Base-by-base conservation (phyloP, 306 rosid species). In the Vachellia collinsii region DNA sequence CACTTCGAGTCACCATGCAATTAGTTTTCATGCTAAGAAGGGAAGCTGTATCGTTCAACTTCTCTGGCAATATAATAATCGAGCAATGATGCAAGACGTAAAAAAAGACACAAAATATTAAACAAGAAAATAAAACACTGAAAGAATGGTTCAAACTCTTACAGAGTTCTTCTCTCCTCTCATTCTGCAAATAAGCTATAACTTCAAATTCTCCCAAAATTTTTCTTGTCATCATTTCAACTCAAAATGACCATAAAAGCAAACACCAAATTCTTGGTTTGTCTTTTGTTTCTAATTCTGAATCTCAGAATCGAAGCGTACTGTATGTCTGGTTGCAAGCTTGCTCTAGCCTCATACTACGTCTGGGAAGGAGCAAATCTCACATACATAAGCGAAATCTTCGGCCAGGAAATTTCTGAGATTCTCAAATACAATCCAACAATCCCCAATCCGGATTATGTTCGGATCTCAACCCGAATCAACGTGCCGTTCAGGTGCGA, bases 401-500 rank as follows among this genome's bases (percentile, higher is more conserved):
- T 92, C 36, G 59, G 72, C 7, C 84, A 77, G 69, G 25, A 69
- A 63, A 3, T 70, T 19, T 19, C 85, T 8, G 87, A 88, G 25
- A 89, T 90, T 74, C 86, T 85, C 14, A 83, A 62, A 17, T 81
- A 85, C 92, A 90, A 89, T 54, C 91, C 86, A 9, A 73, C 38
- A 0, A 11, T 90, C 4, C 47, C 13, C 0, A 78, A 16, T 71
- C 16, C 67, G 0, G 78, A 92, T 65, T 12, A 0, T 8, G 37
- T 88, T 68, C 1, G 0, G 1, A 36, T 43, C 6, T 44, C 59
- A 1, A 75, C 84, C 0, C 56, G 88, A 38, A 69, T 92, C 79
- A 85, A 82, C 75, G 89, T 90, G 16, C 94, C 97, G 1, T 92
- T 89, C 70, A 74, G 87, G 6, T 92, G 97, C 17, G 90, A 89